A percentile compares a stretch with the other conserved stretches of the same genome.
These are phyloP conservation scores for Acanthamoeba healyi DNA, from an alignment of 208 protist species.

Conservation along the genomic window DNA sequence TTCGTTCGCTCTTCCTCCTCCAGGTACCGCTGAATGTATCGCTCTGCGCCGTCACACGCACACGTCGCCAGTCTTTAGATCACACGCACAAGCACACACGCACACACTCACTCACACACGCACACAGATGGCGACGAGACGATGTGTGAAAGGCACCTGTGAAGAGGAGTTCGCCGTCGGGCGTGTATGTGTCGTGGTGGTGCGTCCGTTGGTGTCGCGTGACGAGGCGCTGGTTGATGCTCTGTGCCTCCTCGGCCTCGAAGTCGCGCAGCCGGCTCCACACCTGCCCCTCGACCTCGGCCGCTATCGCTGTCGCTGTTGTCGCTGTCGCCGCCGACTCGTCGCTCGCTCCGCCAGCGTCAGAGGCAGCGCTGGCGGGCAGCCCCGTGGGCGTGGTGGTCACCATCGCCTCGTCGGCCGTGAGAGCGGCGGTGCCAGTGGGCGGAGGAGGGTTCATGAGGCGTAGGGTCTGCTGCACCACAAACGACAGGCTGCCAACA, in stretches of 20 bases:
- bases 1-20: slow-evolving; percentile 4
- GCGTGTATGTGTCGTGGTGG: not conserved
- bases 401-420: not conserved
- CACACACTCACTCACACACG: not conserved
- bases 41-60: not conserved
- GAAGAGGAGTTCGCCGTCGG: slow-evolving; percentile 9
- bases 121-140: not conserved
- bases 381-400: no score
- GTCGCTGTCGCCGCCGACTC: not conserved
- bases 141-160: not conserved
- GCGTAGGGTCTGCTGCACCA: slow-evolving; percentile 2
- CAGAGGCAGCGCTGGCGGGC: no score
- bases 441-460: not conserved
- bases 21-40: not conserved
- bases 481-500: not conserved
- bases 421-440: not conserved
- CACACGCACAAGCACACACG: no score
- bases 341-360: not conserved
- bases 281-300: not conserved
- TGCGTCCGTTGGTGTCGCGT: not conserved
- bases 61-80: no score
- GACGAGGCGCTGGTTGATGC: not conserved
- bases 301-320: not conserved
- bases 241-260: slow-evolving; percentile 20
- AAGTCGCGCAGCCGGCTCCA: slow-evolving; percentile 1